Conservation (phyloP, 257 asterid species). For the Paulownia fortunei region DNA sequence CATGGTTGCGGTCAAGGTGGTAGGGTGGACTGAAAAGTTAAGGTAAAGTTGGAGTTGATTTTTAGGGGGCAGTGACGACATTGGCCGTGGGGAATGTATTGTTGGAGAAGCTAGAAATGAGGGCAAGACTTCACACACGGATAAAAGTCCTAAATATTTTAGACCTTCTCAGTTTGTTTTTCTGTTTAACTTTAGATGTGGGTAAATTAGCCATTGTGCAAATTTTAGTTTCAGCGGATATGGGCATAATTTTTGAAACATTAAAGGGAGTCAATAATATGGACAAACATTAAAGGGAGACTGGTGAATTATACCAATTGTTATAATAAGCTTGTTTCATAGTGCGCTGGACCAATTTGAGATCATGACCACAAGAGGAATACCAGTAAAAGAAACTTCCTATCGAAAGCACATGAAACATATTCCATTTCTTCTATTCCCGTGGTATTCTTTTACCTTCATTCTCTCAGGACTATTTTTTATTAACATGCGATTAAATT, state of each 20-base stretch:
- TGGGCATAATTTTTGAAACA: background rate
- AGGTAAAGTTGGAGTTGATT: background rate
- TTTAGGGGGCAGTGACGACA: background rate
- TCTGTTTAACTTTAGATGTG: background rate
- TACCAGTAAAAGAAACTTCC: background rate
- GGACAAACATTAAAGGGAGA: background rate
- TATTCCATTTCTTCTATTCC: background rate
- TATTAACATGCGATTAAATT: background rate
- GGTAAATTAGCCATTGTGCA: background rate
- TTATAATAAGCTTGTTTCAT: background rate
- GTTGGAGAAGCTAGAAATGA: background rate
- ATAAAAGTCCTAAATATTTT: background rate
- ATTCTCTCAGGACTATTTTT: background rate
- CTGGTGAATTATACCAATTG: background rate
- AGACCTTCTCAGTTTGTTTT: background rate
- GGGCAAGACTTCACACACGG: background rate
- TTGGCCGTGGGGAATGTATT: background rate
- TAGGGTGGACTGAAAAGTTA: background rate
- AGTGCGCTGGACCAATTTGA: background rate
- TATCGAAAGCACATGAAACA: constrained; percentile 7
- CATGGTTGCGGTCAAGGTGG: background rate
- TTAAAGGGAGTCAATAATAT: background rate
- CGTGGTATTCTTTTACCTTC: background rate
- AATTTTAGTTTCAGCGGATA: background rate
- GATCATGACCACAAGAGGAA: background rate